These are phyloP conservation scores for Tilletia caries DNA, from an alignment of 1,284 basidiomycete species.

Conservation along the genomic window DNA sequence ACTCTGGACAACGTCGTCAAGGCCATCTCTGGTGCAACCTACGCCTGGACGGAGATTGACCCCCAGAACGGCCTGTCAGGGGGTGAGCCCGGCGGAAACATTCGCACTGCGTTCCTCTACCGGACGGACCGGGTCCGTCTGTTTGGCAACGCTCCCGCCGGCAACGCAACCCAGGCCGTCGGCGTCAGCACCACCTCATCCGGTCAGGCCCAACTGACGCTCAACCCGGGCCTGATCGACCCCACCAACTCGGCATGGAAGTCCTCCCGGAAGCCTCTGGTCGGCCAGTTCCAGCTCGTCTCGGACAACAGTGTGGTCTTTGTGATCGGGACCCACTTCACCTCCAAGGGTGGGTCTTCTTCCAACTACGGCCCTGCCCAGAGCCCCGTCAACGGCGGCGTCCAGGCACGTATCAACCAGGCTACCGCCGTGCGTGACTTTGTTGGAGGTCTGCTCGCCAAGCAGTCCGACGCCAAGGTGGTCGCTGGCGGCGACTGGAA, in stretches of 20 bases:
- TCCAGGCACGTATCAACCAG: conserved; percentile 60
- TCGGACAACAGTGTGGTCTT: conserved; percentile 52
- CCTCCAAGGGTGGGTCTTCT: conserved; percentile 63
- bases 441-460: conserved; percentile 58
- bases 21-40: conserved; percentile 59
- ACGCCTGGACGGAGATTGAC: conserved; percentile 60
- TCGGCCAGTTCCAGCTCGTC: conserved; percentile 51
- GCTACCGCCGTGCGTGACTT: conserved; percentile 61
- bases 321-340: conserved; percentile 65
- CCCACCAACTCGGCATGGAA: conserved; percentile 63
- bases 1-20: conserved; percentile 61
- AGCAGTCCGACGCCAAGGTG: conserved; percentile 60
- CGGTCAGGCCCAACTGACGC: conserved; percentile 55
- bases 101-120: conserved; percentile 61
- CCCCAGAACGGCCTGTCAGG: conserved; percentile 64
- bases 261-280: conserved; percentile 65
- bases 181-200: conserved; percentile 8
- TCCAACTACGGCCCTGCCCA: conserved; percentile 63
- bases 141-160: conserved; percentile 38
- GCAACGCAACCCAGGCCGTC: conserved; percentile 6
- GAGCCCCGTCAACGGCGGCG: conserved; percentile 62
- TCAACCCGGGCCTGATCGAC: conserved; percentile 66
- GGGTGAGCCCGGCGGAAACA: conserved; percentile 65
- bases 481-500: conserved; percentile 66
- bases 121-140: conserved; percentile 60